Evolutionary conservation across 345 rosid species (phyloP), one percentile per base, ranked within the genome.

Genomic region (Erodium maritimum): DNA sequence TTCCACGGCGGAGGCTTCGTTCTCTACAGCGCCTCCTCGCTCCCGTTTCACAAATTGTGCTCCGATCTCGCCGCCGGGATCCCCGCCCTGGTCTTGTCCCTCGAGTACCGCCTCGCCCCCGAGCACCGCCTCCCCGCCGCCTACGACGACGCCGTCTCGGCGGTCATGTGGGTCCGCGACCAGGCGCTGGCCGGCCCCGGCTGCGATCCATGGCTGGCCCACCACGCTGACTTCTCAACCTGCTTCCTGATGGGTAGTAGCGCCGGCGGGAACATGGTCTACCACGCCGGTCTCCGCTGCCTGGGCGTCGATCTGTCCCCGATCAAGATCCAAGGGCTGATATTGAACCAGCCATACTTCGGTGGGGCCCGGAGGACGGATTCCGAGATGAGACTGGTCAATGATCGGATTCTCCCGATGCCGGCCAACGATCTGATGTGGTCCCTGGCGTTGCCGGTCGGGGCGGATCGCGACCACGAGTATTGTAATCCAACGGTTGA

Each of bases 51-150:
- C 22, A 68, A 82, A 16, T 71, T 80, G 0, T 82, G 90, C 70
- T 29, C 22, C n/a, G 57, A 22, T 53, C 71, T 76, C 84, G 77
- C 82, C 0, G 69, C 77, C n/a, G 51, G 21, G 8, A 54, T 82
- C 55, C 81, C 87, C 5, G 77, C 79, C 46, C 0, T 84, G 0
- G 60, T 87, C 62, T 67, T 87, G 62, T 84, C 95, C 34, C 80
- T 87, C 8, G 81, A 84, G 1, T 87, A 87, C 59, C 91, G 95
- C 54, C 79, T 87, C 0, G 67, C 83, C 16, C 95, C 95, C 1
- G 95, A 87, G 42, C 79, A 84, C 71, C 85, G 87, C 63, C 95
- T 87, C 46, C 95, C 95, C 0, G 87, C 84, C 1, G 88, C 91
- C 17, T 87, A 82, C 73, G 89, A 84, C 0, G 95, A 87, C 58